Evolutionary conservation across 352 stramenopile genomes (phyloP).

Genomic region (Plasmopara halstedii): DNA sequence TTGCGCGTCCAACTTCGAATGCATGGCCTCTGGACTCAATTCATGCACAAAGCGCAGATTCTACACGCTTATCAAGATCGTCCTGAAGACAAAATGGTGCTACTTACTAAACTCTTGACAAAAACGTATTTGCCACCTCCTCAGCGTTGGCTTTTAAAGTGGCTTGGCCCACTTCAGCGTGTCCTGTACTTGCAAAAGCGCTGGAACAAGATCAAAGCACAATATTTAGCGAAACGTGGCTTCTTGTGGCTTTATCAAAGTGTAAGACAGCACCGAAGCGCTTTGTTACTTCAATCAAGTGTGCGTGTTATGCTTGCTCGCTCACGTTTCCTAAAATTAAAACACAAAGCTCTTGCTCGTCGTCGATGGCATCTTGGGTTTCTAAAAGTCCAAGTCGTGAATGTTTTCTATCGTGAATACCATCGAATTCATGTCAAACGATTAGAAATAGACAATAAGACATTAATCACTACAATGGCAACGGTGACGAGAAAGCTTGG

Average conservation of each 20-base stretch:
- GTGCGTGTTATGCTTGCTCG: constrained; percentile 61
- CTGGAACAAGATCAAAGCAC: constrained; percentile 71
- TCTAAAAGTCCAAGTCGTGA: constrained; percentile 47
- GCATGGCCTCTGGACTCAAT: constrained; percentile 51
- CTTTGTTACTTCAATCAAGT: constrained; percentile 55
- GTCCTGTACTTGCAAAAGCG: constrained; percentile 83
- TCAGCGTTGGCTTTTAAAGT: constrained; percentile 85
- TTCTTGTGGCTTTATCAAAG: constrained; percentile 75
- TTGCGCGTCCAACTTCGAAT: constrained; percentile 55
- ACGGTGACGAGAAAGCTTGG: constrained; percentile 35
- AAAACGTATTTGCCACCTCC: constrained; percentile 29
- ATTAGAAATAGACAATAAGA: constrained; percentile 59
- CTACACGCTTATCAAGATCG: constrained; percentile 71
- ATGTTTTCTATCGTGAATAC: constrained; percentile 54
- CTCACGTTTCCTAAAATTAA: constrained; percentile 50
- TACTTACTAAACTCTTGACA: constrained; percentile 67
- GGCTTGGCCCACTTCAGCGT: constrained; percentile 68
- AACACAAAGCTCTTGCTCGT: constrained; percentile 57
- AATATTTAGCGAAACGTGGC: constrained; percentile 67
- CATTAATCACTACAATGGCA: constrained; percentile 30
- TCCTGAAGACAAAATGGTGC: constrained; percentile 78
- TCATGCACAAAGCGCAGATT: constrained; percentile 57
- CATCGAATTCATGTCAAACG: constrained; percentile 62
- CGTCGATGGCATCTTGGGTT: constrained; percentile 57
- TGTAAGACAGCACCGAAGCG: constrained; percentile 55